phyloP scores from a whole-genome alignment of 306 rosid species.

The Medicago arabica region DNA sequence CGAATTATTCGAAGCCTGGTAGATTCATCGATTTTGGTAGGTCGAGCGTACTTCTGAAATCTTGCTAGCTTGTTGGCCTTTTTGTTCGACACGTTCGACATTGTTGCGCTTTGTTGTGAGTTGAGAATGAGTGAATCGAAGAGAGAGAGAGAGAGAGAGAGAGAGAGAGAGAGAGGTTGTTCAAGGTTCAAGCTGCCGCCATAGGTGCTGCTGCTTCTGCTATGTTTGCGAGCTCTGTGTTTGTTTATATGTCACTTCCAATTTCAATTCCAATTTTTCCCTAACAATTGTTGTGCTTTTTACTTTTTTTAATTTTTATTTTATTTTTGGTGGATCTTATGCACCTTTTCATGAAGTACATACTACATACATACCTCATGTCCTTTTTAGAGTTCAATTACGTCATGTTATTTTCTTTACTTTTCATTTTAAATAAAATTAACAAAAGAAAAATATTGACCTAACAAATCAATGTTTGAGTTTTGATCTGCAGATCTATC shows the following conservation, averaged over 20 bases:
- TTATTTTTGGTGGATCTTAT: neutral
- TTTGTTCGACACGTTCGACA: conserved; percentile 34
- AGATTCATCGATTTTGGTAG: conserved; percentile 40
- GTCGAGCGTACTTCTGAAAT: neutral
- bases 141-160: neutral
- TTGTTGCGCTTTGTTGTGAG: neutral
- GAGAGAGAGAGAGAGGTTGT: neutral
- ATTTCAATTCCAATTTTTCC: neutral
- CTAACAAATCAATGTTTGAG: too few species aligned
- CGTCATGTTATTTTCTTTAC: neutral
- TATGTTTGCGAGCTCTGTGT: neutral
- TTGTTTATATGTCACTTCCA: neutral
- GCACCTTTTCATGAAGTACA: neutral
- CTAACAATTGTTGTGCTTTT: neutral
- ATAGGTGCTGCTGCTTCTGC: neutral
- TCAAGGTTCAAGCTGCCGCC: neutral
- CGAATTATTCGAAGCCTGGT: conserved; percentile 43
- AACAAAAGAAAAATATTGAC: too few species aligned
- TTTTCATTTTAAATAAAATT: neutral
- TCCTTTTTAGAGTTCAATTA: neutral
- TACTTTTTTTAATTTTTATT: neutral
- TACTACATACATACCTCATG: neutral
- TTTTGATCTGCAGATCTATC: too few species aligned
- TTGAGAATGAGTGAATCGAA: neutral
- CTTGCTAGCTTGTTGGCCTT: too few species aligned